Percentiles rank a stretch among this genome's conserved stretches.
Conservation (phyloP, 2,329 filamentous ascomycete genomes). For the Peltaster fructicola region DNA sequence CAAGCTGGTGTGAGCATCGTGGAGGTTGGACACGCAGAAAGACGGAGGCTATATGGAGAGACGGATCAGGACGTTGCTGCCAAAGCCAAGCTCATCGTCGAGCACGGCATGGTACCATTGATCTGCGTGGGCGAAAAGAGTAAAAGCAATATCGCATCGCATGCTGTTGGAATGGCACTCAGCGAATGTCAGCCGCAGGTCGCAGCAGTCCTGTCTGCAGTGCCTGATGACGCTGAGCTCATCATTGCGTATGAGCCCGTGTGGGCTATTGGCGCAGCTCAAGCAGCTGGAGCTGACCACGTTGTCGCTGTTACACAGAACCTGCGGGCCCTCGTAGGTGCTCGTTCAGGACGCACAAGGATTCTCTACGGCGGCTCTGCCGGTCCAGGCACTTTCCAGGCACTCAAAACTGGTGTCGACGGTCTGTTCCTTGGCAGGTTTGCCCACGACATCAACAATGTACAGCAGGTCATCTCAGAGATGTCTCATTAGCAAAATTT, state of each 20-base stretch:
- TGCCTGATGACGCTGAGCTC: constrained; percentile 47
- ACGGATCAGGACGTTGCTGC: constrained; percentile 48
- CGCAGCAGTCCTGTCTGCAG: constrained; percentile 39
- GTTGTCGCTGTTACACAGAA: constrained; percentile 52
- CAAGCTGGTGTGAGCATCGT: constrained; percentile 55
- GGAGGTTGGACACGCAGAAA: constrained; percentile 67
- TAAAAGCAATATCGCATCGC: constrained; percentile 23
- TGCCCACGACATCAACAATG: constrained; percentile 56
- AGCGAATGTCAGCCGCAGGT: constrained; percentile 51
- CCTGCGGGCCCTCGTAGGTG: constrained; percentile 38
- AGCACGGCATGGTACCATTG: constrained; percentile 56
- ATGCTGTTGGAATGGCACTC: constrained; percentile 41
- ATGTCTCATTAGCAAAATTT: constrained; percentile 27
- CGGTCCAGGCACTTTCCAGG: constrained; percentile 56
- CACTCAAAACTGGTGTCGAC: constrained; percentile 52
- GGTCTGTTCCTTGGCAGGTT: constrained; percentile 70
- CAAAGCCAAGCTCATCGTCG: constrained; percentile 51
- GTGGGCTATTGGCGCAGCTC: constrained; percentile 65
- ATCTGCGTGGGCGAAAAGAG: constrained; percentile 64
- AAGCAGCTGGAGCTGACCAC: constrained; percentile 55
- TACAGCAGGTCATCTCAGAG: constrained; percentile 55
- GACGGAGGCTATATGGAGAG: constrained; percentile 54
- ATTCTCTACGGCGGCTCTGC: constrained; percentile 74
- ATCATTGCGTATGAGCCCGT: constrained; percentile 76
- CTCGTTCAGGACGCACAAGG: constrained; percentile 40